Evolutionary conservation across 1,284 basidiomycete genomes (phyloP), one percentile per base, ranked within the genome.

Genomic region (Mycena sp.): DNA sequence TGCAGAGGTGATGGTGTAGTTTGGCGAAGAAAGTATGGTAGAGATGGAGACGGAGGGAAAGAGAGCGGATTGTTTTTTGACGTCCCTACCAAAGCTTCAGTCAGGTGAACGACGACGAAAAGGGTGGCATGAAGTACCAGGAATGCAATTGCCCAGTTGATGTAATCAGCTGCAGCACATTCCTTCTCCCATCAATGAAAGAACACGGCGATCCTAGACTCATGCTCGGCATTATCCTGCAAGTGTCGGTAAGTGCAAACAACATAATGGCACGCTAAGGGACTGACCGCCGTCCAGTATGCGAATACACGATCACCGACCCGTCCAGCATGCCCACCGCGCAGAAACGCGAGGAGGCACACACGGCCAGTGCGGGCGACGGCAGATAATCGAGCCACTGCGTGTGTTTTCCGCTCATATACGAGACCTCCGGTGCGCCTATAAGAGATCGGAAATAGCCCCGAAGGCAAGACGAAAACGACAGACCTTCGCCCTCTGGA

Each of bases 341-440:
- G 65, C 89, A 89, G 73, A 95, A 95, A 2, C 73, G 72, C 2
- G 76, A 73, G 0, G 92, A 91, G 0, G 88, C 87, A 1, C 87
- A 87, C 30, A 94, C 74, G 0, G 83, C 80, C 5, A 96, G 74
- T 6, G 87, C 87, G 6, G 90, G 88, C 0, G 85, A 86, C 1
- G 92, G 87, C 9, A 95, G 72, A 76, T 93, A 98, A 76, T 98
- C 95, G 54, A 96, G 75, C 96, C 96, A 99, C 56, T 91, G 85
- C 7, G 89, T 86, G 72, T 90, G 81, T 77, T 89, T 87, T 32
- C 86, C 84, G 69, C 80, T 85, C 44, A 86, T 78, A 65, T 87
- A 88, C 9, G 85, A 78, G 16, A 96, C 83, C 72, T 96, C 93
- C 11, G 85, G 84, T n/a, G 84, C 79, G 28, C 83, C 88, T 90